Base-by-base conservation (phyloP, 2,329 filamentous ascomycete genomes). In the Penicillium thymicola region DNA sequence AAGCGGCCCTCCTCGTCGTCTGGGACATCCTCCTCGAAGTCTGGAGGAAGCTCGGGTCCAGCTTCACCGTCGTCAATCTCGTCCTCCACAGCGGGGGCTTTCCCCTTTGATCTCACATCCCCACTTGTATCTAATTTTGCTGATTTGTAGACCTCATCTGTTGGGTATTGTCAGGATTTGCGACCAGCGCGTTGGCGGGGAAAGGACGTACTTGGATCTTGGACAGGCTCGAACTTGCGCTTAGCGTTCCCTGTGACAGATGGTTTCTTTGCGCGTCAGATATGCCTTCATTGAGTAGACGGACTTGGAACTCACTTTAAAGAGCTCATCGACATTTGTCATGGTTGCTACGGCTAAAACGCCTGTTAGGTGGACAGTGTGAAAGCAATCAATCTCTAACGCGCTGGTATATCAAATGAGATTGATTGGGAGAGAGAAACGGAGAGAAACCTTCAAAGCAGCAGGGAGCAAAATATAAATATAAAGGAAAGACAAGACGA, bases 1-100 rank as follows among this genome's bases (percentile, higher is more conserved):
- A 99, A 99, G 11, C 94, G 87, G 1, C 93, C 94, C 62, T 96
- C 94, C 51, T 96, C 91, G 66, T 96, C 92, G 64, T 93, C 89
- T 9, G 72, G 78, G 75, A 82, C 78, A 46, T 85, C 81, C 49
- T 82, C 84, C 36, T 81, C 77, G 27, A 83, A 79, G 60, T 84
- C 83, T 7, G 79, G 79, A 14, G 84, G 82, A 36, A 82, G 75
- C 42, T 84, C 79, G 1, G 82, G 82, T 0, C 82, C 82, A 2
- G 82, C 74, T 53, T 78, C 74, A 28, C 73, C 73, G 23, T 80
- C 79, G 18, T 75, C 75, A 5, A 67, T 61, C 13, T 78, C 78
- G 37, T 82, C 81, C 30, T 80, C 76, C 43, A 81, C 76, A 13
- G 75, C 76, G 4, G 78, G 71, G 32, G 63, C 62, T 49, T 78